phyloP scores from a whole-genome alignment of 768 basidiomycete species.

The Amanita jacksonii region DNA sequence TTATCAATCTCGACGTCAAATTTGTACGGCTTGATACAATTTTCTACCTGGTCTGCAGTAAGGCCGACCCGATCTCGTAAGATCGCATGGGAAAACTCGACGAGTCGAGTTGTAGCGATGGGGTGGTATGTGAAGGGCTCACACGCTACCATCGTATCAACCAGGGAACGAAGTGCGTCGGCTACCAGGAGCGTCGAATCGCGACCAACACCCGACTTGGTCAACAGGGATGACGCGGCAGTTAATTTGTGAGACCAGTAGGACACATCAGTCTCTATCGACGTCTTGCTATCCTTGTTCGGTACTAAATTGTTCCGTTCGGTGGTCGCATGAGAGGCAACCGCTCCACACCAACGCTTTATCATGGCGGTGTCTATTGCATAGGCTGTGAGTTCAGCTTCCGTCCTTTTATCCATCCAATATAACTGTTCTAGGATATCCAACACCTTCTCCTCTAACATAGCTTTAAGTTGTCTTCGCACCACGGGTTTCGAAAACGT shows the following conservation, averaged over 20 bases:
- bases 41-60: slow-evolving; percentile 98
- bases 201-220: slow-evolving; percentile 92
- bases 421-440: slow-evolving; percentile 95
- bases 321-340: neutral
- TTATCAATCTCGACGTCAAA: slow-evolving; percentile 95
- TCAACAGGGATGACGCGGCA: slow-evolving; percentile 85
- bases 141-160: slow-evolving; percentile 78
- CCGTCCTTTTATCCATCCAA: slow-evolving; percentile 84
- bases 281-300: slow-evolving; percentile 18
- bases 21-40: slow-evolving; percentile 99
- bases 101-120: slow-evolving; percentile 76
- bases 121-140: slow-evolving; percentile 95
- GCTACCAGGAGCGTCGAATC: slow-evolving; percentile 93
- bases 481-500: slow-evolving; percentile 88
- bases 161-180: slow-evolving; percentile 82
- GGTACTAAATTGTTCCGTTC: neutral
- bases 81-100: slow-evolving; percentile 89
- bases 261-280: slow-evolving; percentile 64
- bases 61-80: slow-evolving; percentile 86
- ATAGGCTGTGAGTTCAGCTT: slow-evolving; percentile 5
- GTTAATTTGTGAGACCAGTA: slow-evolving; percentile 98
- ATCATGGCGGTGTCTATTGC: slow-evolving; percentile 3
- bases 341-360: slow-evolving; percentile 3
- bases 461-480: slow-evolving; percentile 77
- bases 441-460: slow-evolving; percentile 96